Evolutionary conservation across 331 rosid genomes (phyloP).

Genomic region (Pyrus hybrid): DNA sequence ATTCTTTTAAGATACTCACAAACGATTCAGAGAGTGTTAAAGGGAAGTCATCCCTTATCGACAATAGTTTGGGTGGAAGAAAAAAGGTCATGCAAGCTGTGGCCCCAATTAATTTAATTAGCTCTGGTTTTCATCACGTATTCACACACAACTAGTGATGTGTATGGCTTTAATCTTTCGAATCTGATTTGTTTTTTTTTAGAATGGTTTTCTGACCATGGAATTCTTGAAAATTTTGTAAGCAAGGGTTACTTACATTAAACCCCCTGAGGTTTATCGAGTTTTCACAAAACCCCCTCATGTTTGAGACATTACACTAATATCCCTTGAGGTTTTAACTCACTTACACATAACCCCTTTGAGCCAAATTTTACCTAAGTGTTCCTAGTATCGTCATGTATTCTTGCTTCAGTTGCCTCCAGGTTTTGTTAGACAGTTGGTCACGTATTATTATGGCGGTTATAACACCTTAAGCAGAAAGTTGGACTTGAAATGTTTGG

Average conservation of each 20-base stretch:
- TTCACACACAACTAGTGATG: not conserved
- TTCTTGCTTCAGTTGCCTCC: not conserved
- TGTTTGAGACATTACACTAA: too few species aligned
- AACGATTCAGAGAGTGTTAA: slow-evolving; percentile 33
- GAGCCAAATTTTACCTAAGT: too few species aligned
- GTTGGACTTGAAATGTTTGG: not conserved
- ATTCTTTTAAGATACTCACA: slow-evolving; percentile 64
- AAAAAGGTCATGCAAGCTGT: slow-evolving; percentile 49
- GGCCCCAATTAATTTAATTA: slow-evolving; percentile 6
- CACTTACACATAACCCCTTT: too few species aligned
- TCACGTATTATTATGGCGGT: not conserved
- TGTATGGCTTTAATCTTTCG: not conserved
- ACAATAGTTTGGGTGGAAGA: slow-evolving; percentile 21
- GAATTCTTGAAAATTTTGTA: not conserved
- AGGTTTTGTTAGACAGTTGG: not conserved
- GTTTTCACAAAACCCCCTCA: too few species aligned
- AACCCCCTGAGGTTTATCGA: too few species aligned
- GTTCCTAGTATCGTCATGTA: not conserved
- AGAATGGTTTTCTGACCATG: not conserved
- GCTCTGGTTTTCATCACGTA: not conserved
- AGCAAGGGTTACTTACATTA: too few species aligned
- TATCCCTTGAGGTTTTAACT: too few species aligned
- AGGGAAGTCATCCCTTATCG: slow-evolving; percentile 27
- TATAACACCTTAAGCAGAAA: not conserved
- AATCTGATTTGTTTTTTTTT: not conserved